Evolutionary conservation across 306 rosid species (phyloP), one percentile per base, ranked within the genome.

Genomic region (Quercus robur): DNA sequence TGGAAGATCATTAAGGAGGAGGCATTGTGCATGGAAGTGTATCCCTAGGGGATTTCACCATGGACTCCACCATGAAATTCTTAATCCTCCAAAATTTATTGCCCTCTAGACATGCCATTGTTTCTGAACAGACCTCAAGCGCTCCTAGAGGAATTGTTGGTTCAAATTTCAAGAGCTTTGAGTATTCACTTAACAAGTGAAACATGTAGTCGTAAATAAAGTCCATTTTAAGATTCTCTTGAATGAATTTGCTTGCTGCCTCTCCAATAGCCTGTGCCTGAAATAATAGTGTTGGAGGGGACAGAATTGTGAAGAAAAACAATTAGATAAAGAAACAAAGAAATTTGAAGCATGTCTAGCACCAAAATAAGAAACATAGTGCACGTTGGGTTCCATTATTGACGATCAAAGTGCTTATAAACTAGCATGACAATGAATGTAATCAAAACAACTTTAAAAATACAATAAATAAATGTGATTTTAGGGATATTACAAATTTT

Each of bases 191-290:
- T 19, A 88, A 55, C 10, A 80, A 49, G 70, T 88, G 86, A 55
- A 86, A 82, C 86, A 84, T 86, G 64, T 84, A 88, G 71, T 88
- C 91, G 70, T 88, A 88, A 56, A 88, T 89, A 54, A 70, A 66
- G n/a, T 84, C 82, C 86, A 88, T 86, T 56, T 56, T 86, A 14
- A 88, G 63, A 33, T 88, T 75, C 17, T 86, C 86, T 19, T 44
- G 56, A 4, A 86, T 63, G 74, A 56, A 88, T 19, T 77, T 30
- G 0, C 80, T 79, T 77, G 86, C 91, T 49, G 23, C 73, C 11
- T 70, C 35, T 9, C 89, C 91, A 69, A 88, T 83, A 1, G 28
- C 71, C 3, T 81, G 56, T 76, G 91, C 70, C 70, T 63, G 41
- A 13, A 49, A 49, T 49, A 49, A 10, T 10, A 49, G 54, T 12